A percentile compares a stretch with the other conserved stretches of the same genome.
Evolutionary conservation across 2,329 filamentous ascomycete genomes (phyloP).

Genomic region (Aspergillus transmontanensis): DNA sequence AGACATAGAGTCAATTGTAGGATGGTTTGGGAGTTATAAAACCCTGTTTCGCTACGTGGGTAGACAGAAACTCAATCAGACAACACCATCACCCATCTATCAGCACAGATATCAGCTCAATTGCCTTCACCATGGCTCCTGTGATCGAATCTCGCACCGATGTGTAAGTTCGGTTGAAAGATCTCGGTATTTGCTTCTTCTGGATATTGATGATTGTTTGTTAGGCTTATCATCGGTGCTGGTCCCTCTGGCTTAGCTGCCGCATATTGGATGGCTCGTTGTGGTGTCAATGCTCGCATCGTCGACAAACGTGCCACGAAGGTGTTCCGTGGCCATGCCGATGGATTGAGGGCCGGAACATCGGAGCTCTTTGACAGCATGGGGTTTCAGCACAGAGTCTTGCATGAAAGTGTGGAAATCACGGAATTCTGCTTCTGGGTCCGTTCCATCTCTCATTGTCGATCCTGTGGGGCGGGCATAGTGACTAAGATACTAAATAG

Average conservation of each 20-base stretch:
- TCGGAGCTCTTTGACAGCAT: slow-evolving; percentile 67
- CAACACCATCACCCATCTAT: no score
- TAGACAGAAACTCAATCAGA: no score
- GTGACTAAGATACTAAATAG: neutral
- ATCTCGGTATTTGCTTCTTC: neutral
- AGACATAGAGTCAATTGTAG: neutral
- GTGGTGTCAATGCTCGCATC: slow-evolving; percentile 52
- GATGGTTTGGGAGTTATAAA: neutral
- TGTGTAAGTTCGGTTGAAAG: slow-evolving; percentile 5
- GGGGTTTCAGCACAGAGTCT: slow-evolving; percentile 64
- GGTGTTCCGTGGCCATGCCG: slow-evolving; percentile 29
- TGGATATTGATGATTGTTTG: neutral
- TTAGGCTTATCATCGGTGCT: slow-evolving; percentile 49
- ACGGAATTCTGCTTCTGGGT: slow-evolving; percentile 61
- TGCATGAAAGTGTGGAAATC: slow-evolving; percentile 69
- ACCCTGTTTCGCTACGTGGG: no score
- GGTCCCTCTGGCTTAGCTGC: slow-evolving; percentile 54
- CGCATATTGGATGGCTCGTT: slow-evolving; percentile 52
- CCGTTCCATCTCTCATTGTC: neutral
- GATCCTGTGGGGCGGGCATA: neutral
- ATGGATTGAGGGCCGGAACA: slow-evolving; percentile 19
- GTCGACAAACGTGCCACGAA: slow-evolving; percentile 49
- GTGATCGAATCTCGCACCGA: slow-evolving; percentile 11
- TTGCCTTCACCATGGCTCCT: slow-evolving; percentile 2
- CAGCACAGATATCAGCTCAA: neutral